Evolutionary conservation across 805 yeast species (phyloP), one percentile per base, ranked within the genome.

Genomic region (Suhomyces xylopsoci): DNA sequence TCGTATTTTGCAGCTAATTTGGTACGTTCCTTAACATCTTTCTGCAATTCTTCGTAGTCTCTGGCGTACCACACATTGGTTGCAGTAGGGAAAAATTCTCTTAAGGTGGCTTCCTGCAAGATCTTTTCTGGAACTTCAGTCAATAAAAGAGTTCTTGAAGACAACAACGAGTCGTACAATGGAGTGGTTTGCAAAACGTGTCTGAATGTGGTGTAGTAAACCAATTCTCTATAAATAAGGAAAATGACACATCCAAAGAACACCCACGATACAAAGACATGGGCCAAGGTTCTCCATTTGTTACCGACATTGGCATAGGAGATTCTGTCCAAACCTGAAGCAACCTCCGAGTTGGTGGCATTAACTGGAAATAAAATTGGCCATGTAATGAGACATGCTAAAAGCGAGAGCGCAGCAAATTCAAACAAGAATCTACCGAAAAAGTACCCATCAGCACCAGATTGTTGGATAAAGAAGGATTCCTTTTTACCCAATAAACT

Each of bases 371-470:
- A 78, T 50, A 88, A 71, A 49, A 88, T 76, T 32, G 92, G 92
- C 80, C 88, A 83, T 20, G 83, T 58, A 20, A 87, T 58, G 10
- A 82, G 49, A 48, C 84, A 81, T 1, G 84, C 84, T 6, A 82
- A 25, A 9, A 83, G 56, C 32, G 85, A 81, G 38, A 86, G 55
- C 9, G 76, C 57, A 3, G 79, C 77, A 55, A 85, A 82, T 26
- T 83, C 78, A 44, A 81, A 78, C 51, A 88, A 61, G 62, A 80
- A 88, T 56, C 96, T 77, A 49, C 87, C 67, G 64, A 84, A 88
- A 64, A 88, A 84, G 65, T 85, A 88, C 2, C 94, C 94, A 68
- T 88, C 96, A 30, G 83, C 66, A 50, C 92, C 88, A 38, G 85
- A 73, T 56, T 85, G 85, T 69, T 87, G 92, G 60, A 88, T 74